Evolutionary conservation across 768 basidiomycete species (phyloP).

Genomic region (Tricholoma matsutake): DNA sequence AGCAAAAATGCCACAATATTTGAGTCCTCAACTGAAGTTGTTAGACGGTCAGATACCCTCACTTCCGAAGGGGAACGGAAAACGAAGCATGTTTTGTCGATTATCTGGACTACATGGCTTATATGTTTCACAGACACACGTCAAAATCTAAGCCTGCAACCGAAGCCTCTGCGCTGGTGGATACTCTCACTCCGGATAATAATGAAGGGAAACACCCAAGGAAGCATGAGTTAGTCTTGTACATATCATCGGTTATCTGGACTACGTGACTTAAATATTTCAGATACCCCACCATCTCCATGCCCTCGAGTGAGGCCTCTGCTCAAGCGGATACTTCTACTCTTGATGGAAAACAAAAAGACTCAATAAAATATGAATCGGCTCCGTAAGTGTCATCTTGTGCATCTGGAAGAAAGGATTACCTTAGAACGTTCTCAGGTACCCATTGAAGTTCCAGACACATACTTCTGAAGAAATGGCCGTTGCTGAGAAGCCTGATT

Average conservation of each 20-base stretch:
- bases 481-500: too few species aligned
- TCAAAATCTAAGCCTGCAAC: too few species aligned
- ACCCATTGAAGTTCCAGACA: background rate
- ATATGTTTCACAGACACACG: background rate
- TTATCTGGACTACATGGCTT: background rate
- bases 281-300: background rate
- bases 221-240: background rate
- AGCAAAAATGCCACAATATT: background rate
- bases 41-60: background rate
- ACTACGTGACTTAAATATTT: background rate
- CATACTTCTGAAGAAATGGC: background rate
- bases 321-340: background rate
- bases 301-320: background rate
- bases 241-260: background rate
- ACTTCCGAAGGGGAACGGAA: background rate
- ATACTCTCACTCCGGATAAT: background rate
- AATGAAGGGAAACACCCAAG: background rate
- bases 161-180: background rate
- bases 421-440: background rate
- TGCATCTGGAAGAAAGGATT: too few species aligned
- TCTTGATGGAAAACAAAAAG: background rate
- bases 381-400: background rate
- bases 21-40: background rate
- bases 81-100: background rate
- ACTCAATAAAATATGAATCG: background rate